A percentile compares a stretch with the other conserved stretches of the same genome.
These are phyloP conservation scores for Diplotaxis tenuifolia DNA, from an alignment of 345 rosid species.

Conservation along the genomic window DNA sequence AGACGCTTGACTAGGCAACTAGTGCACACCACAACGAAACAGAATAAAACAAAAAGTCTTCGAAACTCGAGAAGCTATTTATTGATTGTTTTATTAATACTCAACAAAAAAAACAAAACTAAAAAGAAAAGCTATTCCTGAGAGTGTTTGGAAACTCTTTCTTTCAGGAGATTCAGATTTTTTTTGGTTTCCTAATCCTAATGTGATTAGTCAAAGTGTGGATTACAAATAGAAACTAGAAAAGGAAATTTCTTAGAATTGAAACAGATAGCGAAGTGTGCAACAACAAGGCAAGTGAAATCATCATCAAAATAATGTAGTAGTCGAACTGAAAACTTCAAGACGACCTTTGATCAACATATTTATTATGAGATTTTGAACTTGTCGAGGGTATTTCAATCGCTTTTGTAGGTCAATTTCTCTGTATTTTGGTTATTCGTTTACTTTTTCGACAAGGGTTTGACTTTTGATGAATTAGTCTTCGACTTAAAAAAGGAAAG, in stretches of 20 bases:
- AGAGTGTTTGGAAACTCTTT: background rate
- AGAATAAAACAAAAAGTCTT: background rate
- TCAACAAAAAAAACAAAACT: background rate
- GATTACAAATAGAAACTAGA: slow-evolving; percentile 1
- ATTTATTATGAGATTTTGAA: background rate
- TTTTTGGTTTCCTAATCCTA: slow-evolving; percentile 3
- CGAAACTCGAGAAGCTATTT: background rate
- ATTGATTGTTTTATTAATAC: background rate
- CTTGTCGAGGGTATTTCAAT: slow-evolving; percentile 12
- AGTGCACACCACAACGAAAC: background rate
- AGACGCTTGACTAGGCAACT: slow-evolving; percentile 3
- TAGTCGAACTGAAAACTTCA: slow-evolving; percentile 1
- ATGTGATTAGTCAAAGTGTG: background rate
- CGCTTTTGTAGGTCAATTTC: slow-evolving; percentile 13
- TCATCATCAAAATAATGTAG: background rate
- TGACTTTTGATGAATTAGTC: slow-evolving; percentile 25
- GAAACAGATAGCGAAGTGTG: slow-evolving; percentile 7
- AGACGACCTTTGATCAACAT: slow-evolving; percentile 19
- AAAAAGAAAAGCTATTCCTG: background rate
- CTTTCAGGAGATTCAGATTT: background rate
- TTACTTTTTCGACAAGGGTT: slow-evolving; percentile 18
- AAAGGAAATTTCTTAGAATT: slow-evolving; percentile 3
- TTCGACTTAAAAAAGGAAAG: background rate
- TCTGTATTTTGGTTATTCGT: background rate
- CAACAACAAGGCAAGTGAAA: background rate